phyloP scores from a whole-genome alignment of 345 rosid species.

The Dovyalis caffra region DNA sequence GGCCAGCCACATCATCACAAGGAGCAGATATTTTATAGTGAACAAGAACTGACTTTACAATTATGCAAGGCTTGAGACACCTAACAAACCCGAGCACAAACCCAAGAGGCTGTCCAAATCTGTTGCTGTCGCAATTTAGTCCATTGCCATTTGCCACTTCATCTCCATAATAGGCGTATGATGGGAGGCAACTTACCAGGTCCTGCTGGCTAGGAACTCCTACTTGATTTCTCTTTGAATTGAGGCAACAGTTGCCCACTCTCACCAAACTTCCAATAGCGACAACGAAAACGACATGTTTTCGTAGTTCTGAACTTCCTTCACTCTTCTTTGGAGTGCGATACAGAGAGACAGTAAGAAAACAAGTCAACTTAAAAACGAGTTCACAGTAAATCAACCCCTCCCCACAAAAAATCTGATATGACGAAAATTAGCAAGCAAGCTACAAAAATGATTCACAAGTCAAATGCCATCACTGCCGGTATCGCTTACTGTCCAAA shows the following conservation, averaged over 20 bases:
- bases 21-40: conserved; percentile 1
- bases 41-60: neutral
- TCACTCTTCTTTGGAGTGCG: neutral
- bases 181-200: conserved; percentile 25
- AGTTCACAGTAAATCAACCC: neutral
- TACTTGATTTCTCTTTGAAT: conserved; percentile 27
- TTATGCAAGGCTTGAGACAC: neutral
- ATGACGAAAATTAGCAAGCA: neutral
- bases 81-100: neutral
- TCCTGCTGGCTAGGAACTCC: conserved; percentile 3
- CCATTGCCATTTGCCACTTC: conserved; percentile 9
- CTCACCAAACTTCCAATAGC: conserved; percentile 25
- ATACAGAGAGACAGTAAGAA: neutral
- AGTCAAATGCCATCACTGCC: neutral
- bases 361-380: neutral
- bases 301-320: neutral
- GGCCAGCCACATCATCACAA: conserved; percentile 7
- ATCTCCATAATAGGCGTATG: conserved; percentile 1
- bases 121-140: conserved; percentile 20
- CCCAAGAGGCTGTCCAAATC: conserved; percentile 22
- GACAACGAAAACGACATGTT: conserved; percentile 1
- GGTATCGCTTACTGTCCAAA: neutral
- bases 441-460: neutral
- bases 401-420: neutral
- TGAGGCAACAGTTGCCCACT: conserved; percentile 20